phyloP scores from a whole-genome alignment of 805 yeast species.

The Candida coleopterorum region DNA sequence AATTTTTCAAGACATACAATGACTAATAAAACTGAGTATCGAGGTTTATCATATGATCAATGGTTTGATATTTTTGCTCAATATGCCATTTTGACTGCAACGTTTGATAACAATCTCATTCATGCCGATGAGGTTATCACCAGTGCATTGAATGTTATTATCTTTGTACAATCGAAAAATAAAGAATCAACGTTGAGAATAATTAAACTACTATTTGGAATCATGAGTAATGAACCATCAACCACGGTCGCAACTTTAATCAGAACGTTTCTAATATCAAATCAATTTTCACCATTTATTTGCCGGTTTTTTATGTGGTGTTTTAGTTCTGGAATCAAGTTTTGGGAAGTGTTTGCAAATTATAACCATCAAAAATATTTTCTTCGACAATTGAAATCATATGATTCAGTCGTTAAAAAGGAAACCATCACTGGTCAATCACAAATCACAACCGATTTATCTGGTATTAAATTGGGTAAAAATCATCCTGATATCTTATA shows the following conservation, averaged over 20 bases:
- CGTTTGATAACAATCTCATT: conserved; percentile 60
- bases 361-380: conserved; percentile 88
- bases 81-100: conserved; percentile 64
- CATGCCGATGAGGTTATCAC: conserved; percentile 50
- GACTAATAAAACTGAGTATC: conserved; percentile 55
- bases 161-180: conserved; percentile 62
- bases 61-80: conserved; percentile 89
- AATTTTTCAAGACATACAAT: conserved; percentile 25
- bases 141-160: conserved; percentile 72
- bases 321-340: conserved; percentile 55
- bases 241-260: conserved; percentile 50
- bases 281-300: conserved; percentile 71
- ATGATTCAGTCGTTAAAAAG: conserved; percentile 58
- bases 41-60: conserved; percentile 70
- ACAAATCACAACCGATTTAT: conserved; percentile 53
- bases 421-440: conserved; percentile 75
- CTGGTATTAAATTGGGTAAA: conserved; percentile 32
- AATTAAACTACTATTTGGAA: conserved; percentile 60
- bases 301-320: conserved; percentile 63
- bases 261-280: conserved; percentile 58
- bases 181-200: conserved; percentile 58
- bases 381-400: conserved; percentile 83
- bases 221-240: conserved; percentile 44
- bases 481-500: conserved; percentile 65
- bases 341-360: conserved; percentile 60